These are phyloP conservation scores for Boletus subparvulus DNA, from an alignment of 768 basidiomycete genomes.

Conservation along the genomic window DNA sequence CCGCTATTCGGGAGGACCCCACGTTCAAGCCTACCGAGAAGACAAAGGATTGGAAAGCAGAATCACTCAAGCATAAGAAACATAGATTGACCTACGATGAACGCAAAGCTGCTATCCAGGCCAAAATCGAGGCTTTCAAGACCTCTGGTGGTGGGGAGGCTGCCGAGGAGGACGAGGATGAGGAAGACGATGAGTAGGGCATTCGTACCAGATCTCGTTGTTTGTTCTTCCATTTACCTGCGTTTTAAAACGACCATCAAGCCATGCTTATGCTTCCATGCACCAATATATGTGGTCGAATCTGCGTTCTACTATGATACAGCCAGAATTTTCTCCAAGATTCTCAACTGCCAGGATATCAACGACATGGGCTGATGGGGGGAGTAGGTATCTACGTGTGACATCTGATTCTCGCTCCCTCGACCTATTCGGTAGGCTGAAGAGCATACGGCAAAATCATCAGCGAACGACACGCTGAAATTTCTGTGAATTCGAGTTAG, in stretches of 20 bases:
- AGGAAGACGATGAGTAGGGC: conserved; percentile 55
- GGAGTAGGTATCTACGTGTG: conserved; percentile 42
- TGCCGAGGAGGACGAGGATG: conserved; percentile 44
- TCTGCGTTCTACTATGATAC: conserved; percentile 14
- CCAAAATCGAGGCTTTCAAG: conserved; percentile 90
- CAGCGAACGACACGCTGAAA: conserved; percentile 56
- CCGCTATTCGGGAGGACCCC: conserved; percentile 95
- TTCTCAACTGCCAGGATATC: conserved; percentile 54
- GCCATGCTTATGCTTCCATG: conserved; percentile 22
- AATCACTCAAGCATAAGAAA: conserved; percentile 68
- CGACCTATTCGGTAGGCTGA: conserved; percentile 55
- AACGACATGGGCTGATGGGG: conserved; percentile 37
- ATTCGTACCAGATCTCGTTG: background rate
- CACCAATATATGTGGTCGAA: conserved; percentile 12
- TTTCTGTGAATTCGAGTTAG: conserved; percentile 44
- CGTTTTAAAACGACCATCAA: conserved; percentile 14
- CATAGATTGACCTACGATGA: conserved; percentile 71
- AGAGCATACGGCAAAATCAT: conserved; percentile 53
- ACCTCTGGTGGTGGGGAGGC: conserved; percentile 49
- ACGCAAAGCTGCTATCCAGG: conserved; percentile 77
- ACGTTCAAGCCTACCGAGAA: conserved; percentile 88
- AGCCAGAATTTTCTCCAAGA: conserved; percentile 43
- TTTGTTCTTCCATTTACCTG: background rate
- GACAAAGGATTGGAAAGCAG: conserved; percentile 87
- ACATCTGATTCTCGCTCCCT: conserved; percentile 40